These are phyloP conservation scores for Labyrinthula sp. DNA, from an alignment of 352 stramenopile genomes.

Conservation along the genomic window DNA sequence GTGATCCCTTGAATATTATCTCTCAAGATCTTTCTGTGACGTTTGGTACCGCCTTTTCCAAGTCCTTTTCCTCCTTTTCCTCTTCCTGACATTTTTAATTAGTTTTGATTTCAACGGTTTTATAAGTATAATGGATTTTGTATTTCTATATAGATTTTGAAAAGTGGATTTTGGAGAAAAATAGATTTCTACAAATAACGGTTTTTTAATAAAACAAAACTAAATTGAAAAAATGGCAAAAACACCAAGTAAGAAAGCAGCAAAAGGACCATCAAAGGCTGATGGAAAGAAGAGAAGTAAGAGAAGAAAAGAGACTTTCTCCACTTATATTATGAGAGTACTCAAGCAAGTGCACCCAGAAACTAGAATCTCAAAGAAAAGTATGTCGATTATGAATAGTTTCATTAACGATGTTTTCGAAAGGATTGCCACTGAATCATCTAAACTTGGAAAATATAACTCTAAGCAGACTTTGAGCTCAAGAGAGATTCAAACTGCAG, in stretches of 20 bases:
- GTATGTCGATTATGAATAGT: constrained; percentile 47
- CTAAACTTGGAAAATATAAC: constrained; percentile 86
- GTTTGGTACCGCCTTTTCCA: constrained; percentile 30
- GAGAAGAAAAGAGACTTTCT: constrained; percentile 51
- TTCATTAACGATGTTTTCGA: constrained; percentile 99
- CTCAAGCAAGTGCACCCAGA: constrained; percentile 46
- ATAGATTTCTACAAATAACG: too few species aligned
- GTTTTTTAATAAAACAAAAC: too few species aligned
- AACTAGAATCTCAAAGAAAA: constrained; percentile 42
- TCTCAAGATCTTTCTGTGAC: constrained; percentile 33
- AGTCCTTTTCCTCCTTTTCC: constrained; percentile 29
- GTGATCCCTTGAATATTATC: constrained; percentile 73
- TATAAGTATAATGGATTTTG: too few species aligned
- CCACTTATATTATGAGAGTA: constrained; percentile 59
- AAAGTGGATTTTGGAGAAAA: too few species aligned
- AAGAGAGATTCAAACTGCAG: constrained; percentile 87
- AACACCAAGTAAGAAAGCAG: constrained; percentile 72
- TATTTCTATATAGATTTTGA: too few species aligned
- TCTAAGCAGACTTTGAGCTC: constrained; percentile 89
- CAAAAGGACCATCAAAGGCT: constrained; percentile 46
- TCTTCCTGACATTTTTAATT: constrained; percentile 24
- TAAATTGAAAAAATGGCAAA: constrained; percentile 48
- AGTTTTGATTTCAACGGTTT: too few species aligned
- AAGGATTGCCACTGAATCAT: constrained; percentile 79
- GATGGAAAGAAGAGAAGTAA: constrained; percentile 34